Evolutionary conservation across 306 rosid genomes (phyloP), one percentile per base, ranked within the genome.

Genomic region (Gynostemma pentaphyllum): DNA sequence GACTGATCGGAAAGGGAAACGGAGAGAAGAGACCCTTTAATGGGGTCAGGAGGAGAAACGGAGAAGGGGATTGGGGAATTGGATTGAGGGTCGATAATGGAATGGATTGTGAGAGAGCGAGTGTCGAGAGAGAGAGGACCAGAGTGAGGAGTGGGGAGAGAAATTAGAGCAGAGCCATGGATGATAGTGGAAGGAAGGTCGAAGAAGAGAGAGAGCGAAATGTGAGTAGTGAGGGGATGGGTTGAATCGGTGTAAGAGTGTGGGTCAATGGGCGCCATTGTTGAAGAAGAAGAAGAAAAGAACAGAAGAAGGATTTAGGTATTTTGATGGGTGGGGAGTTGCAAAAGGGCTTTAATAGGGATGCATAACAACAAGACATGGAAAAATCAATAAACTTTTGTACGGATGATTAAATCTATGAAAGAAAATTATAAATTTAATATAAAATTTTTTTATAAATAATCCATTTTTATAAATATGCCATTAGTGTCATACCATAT

Each of bases 211-310:
- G 85, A 69, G 19, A 88, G 85, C 2, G 94, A 71, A 27, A 84
- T 52, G 81, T 84, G 79, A 7, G 72, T 64, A 0, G 87, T 79
- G 27, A 69, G 51, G 7, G 96, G 76, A 46, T 92, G 79, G 7
- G 80, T 37, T 0, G 90, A 82, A 46, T 92, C 90, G 0, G 96
- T 80, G 82, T 77, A 92, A 0, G 99, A 92, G 80, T 88, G 99
- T 4, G 99, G 99, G 26, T 92, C 99, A 4, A 92, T 14, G 0
- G 87, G 83, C 23, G 94, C 94, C 99, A 92, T 91, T 68, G 75
- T 11, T 4, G 67, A 53, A 59, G 18, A 39, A 24, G 18, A 5
- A 0, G 36, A 39, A 49, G 32, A 59, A 59, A 11, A n/a, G n/a
- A n/a, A n/a, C n/a, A n/a, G 4, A 22, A 21, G 22, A 37, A 34